A percentile compares a stretch with the other conserved stretches of the same genome.
Evolutionary conservation across 495 filamentous ascomycete species (phyloP).

Genomic region (Thozetella sp.): DNA sequence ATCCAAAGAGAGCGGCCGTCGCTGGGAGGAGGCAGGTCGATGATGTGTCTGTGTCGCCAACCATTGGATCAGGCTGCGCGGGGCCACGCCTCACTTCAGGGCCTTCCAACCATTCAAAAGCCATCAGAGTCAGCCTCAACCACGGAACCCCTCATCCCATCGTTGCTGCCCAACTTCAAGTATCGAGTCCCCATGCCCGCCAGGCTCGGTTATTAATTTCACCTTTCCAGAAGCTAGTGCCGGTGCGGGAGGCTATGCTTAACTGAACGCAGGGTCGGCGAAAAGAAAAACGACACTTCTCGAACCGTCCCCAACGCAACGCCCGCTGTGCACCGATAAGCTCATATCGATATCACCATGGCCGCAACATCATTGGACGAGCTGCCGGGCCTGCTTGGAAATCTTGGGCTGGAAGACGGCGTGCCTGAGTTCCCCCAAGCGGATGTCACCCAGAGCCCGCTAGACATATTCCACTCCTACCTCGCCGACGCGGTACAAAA

Average conservation of each 20-base stretch:
- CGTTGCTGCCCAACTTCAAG: neutral
- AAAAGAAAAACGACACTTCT: neutral
- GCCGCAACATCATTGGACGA: neutral
- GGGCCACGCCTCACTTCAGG: neutral
- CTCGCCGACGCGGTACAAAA: slow-evolving; percentile 15
- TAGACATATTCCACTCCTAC: slow-evolving; percentile 26
- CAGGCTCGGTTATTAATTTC: neutral
- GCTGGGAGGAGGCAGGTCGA: too few relatives aligned
- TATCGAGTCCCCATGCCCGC: too few relatives aligned
- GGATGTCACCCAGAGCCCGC: slow-evolving; percentile 12
- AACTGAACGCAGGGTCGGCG: too few relatives aligned
- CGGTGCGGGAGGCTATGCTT: neutral
- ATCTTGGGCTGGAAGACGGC: slow-evolving; percentile 1
- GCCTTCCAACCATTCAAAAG: neutral
- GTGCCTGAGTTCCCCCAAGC: slow-evolving; percentile 13
- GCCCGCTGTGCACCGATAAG: neutral
- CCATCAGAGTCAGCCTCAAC: neutral
- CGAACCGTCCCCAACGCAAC: neutral
- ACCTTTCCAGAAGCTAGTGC: neutral
- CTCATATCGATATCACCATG: neutral
- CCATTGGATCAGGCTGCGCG: neutral
- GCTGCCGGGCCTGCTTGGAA: neutral
- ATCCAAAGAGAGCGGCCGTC: too few relatives aligned
- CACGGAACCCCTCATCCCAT: neutral
- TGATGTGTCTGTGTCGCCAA: too few relatives aligned